Evolutionary conservation across 495 filamentous ascomycete genomes (phyloP), one percentile per base, ranked within the genome.

Genomic region (Cercophora scortea): DNA sequence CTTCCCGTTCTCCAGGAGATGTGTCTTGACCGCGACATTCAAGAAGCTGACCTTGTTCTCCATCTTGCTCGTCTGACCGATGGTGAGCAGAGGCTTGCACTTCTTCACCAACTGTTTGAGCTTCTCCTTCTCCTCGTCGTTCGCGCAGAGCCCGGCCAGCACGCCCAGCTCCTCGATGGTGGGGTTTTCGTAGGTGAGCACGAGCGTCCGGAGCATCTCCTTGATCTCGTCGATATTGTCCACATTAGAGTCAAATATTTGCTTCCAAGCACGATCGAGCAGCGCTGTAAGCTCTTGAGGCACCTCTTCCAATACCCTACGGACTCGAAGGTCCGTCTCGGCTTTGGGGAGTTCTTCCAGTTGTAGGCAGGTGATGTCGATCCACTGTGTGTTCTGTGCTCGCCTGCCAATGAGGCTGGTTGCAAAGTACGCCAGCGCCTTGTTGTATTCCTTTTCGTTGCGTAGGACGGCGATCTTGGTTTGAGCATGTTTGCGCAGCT

Each of bases 341-440:
- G 59, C 55, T 15, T 60, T 45, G 5, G 63, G 58, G 32, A 70
- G 55, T 19, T 59, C 61, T 39, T 58, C 51, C 11, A 70, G 61
- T 36, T 67, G 67, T n/a, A 70, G 56, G 18, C 59, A 61, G 12
- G 63, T 62, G 19, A 70, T 61, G 32, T 70, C 67, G 34, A 70
- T 68, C 67, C 65, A 70, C 32, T 70, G 61, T 1, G 65, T 67
- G 41, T 65, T 67, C 44, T 64, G 57, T 8, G 65, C 63, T 18
- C 63, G 65, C 18, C 51, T 62, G 1, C 67, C 65, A 11, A 68
- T 64, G 2, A 68, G 55, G 52, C 61, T 68, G 44, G 65, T 63
- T 3, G 65, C 61, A 41, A 63, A 68, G 39, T 67, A 70, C 13
- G 65, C 49, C 1, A 70, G 47, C 8, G 65, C 65, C 42, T 65